These are phyloP conservation scores for Paecilomyces dactylethromorphus DNA, from an alignment of 2,329 filamentous ascomycete genomes.

Conservation along the genomic window DNA sequence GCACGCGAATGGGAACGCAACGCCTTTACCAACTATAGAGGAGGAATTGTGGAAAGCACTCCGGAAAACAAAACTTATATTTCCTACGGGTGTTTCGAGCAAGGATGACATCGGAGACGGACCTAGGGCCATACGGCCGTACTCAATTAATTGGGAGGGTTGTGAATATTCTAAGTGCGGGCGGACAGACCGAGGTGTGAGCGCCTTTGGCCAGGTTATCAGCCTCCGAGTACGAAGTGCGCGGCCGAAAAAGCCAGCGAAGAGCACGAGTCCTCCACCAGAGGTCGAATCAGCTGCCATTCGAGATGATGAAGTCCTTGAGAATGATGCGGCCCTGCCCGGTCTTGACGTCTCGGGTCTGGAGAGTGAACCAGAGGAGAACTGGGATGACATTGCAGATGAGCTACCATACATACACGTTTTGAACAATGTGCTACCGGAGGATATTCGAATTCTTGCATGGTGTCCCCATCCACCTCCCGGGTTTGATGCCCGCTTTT, in stretches of 20 bases:
- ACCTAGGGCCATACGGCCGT: constrained; percentile 33
- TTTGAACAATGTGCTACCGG: constrained; percentile 79
- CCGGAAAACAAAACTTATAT: constrained; percentile 73
- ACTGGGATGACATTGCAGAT: constrained; percentile 63
- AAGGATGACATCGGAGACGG: constrained; percentile 33
- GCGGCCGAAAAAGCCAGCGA: constrained; percentile 47
- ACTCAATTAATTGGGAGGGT: constrained; percentile 66
- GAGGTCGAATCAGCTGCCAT: constrained; percentile 3
- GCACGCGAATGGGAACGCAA: constrained; percentile 65
- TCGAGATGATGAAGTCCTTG: constrained; percentile 6
- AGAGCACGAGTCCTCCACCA: constrained; percentile 11
- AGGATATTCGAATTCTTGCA: constrained; percentile 82
- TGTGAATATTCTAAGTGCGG: constrained; percentile 95
- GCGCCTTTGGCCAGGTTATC: constrained; percentile 94
- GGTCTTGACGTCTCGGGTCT: constrained; percentile 16
- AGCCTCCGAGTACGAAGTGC: constrained; percentile 76
- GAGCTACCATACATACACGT: constrained; percentile 79
- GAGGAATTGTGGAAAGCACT: constrained; percentile 91
- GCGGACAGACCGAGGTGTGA: constrained; percentile 86
- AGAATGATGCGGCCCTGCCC: constrained; percentile 1
- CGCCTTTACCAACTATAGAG: constrained; percentile 74
- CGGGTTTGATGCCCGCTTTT: constrained; percentile 85
- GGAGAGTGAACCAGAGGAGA: constrained; percentile 31
- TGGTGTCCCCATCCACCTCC: constrained; percentile 81
- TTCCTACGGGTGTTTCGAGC: constrained; percentile 51